phyloP scores from a whole-genome alignment of 805 yeast species.

The Ogataea wickerhamii region DNA sequence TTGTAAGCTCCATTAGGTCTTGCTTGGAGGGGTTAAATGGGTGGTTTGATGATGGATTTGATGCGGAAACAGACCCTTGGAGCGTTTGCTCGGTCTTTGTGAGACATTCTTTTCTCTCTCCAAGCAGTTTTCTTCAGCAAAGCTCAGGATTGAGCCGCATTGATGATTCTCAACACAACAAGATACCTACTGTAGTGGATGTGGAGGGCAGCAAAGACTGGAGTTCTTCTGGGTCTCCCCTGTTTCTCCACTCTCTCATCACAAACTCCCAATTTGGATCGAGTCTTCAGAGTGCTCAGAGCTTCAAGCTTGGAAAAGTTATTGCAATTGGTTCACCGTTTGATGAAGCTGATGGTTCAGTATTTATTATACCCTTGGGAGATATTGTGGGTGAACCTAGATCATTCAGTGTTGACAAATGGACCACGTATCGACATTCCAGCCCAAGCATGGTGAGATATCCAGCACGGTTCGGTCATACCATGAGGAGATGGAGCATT shows the following conservation, averaged over 20 bases:
- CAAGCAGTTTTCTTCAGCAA: too few relatives aligned
- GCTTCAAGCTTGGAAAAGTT: slow-evolving; percentile 33
- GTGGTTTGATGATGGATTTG: slow-evolving; percentile 38
- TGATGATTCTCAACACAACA: background rate
- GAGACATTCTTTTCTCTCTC: background rate
- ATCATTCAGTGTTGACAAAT: background rate
- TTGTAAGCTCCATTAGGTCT: slow-evolving; percentile 34
- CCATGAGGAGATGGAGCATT: slow-evolving; percentile 30
- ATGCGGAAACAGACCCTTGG: slow-evolving; percentile 30
- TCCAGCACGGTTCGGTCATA: slow-evolving; percentile 42
- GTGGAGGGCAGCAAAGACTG: background rate
- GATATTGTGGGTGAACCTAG: slow-evolving; percentile 21
- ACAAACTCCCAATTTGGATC: slow-evolving; percentile 45
- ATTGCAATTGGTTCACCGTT: slow-evolving; percentile 51
- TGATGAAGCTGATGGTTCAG: slow-evolving; percentile 42
- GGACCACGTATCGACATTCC: background rate
- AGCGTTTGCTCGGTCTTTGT: slow-evolving; percentile 30
- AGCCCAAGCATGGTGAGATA: background rate
- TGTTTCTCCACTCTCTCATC: slow-evolving; percentile 16
- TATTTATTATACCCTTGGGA: slow-evolving; percentile 41
- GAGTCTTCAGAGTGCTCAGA: slow-evolving; percentile 41
- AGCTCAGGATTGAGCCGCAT: background rate
- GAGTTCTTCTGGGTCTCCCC: slow-evolving; percentile 1
- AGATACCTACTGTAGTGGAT: background rate
- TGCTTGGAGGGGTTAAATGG: slow-evolving; percentile 37